Evolutionary conservation across 345 rosid species (phyloP), one percentile per base, ranked within the genome.

Genomic region (Gossypium herbaceum): DNA sequence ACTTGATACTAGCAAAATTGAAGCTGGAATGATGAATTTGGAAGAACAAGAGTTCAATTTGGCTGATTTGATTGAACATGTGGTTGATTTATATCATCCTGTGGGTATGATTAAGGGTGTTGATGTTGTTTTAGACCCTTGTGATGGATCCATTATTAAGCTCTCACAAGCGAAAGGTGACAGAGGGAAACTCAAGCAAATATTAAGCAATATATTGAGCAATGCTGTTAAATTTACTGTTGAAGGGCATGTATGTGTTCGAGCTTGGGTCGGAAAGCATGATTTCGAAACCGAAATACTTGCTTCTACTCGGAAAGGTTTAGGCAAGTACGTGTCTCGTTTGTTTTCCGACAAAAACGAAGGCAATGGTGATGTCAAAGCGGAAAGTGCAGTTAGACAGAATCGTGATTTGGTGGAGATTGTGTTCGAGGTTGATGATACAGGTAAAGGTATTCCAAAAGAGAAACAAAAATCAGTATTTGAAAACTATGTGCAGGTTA

Each of bases 141-240:
- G 45, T 19, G 92, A 91, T 67, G 87, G 87, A 71, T 88, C 93
- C 2, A 54, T 87, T 19, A 70, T 83, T 57, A 86, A 79, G 76
- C 76, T 27, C 68, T 79, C 87, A 5, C 78, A 74, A 2, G 93
- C 89, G 22, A 76, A 73, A 76, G 97, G 94, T 0, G 97, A 92
- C 29, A 75, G 82, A 60, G 87, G 82, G 47, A 92, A 85, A 76
- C 84, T 92, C n/a, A 83, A 80, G 22, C 97, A 89, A 74, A 75
- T 92, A 47, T 73, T 94, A 24, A 77, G 81, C 17, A 94, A 92
- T 77, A 75, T 94, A 72, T 68, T 89, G 0, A 85, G 91, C 85
- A 94, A 94, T 76, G 94, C 97, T 27, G 88, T 94, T 29, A 94
- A 94, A 79, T 92, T 89, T 73, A 94, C 97, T 3, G 61, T 71